A percentile compares a stretch with the other conserved stretches of the same genome.
phyloP scores from a whole-genome alignment of 2,329 filamentous ascomycete genomes.

The Paraphaeosphaeria sporulosa region DNA sequence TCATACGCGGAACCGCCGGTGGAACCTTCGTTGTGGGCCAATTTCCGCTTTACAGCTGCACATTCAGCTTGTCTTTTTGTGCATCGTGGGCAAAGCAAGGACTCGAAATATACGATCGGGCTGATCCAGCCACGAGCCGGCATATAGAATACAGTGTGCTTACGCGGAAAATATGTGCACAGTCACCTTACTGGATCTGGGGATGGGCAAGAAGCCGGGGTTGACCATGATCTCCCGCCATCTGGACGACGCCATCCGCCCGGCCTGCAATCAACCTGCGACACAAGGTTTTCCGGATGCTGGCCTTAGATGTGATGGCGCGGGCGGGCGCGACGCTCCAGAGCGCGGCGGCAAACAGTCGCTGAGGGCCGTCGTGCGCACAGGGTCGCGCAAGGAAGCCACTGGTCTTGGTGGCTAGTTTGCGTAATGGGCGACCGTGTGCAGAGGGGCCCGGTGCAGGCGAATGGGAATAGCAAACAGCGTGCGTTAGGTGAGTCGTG shows the following conservation, averaged over 20 bases:
- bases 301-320: neutral
- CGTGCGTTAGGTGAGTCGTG: slow-evolving; percentile 1
- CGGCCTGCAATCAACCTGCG: slow-evolving; percentile 9
- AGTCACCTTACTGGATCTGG: slow-evolving; percentile 1
- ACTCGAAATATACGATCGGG: neutral
- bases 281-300: slow-evolving; percentile 4
- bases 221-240: neutral
- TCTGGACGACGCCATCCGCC: neutral
- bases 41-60: slow-evolving; percentile 1
- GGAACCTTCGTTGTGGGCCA: neutral
- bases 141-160: slow-evolving; percentile 7
- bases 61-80: neutral
- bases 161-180: slow-evolving; percentile 8
- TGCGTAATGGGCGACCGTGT: slow-evolving; percentile 1
- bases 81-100: neutral
- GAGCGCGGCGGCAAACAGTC: slow-evolving; percentile 5
- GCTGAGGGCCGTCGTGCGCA: neutral
- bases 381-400: slow-evolving; percentile 4
- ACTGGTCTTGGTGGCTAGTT: slow-evolving; percentile 3
- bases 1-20: slow-evolving; percentile 10
- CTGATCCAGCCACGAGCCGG: neutral
- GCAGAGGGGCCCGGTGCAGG: slow-evolving; percentile 4
- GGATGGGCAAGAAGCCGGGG: slow-evolving; percentile 1
- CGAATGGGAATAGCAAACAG: slow-evolving; percentile 7
- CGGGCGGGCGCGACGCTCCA: neutral